Evolutionary conservation across 2,329 filamentous ascomycete species (phyloP), one percentile per base, ranked within the genome.

Genomic region (Fusarium musae): DNA sequence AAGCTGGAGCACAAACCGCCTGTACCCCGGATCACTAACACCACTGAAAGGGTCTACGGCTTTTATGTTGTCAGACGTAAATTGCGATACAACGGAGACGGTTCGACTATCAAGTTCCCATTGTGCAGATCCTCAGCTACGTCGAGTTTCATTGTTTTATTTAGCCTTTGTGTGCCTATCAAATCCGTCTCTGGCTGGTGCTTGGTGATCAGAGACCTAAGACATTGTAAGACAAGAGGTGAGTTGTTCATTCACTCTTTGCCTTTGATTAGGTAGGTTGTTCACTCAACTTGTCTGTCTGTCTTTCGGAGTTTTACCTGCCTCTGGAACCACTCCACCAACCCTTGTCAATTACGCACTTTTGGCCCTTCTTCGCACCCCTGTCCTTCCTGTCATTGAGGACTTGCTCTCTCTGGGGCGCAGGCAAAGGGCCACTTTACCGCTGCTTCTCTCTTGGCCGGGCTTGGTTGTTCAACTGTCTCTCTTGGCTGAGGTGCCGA

Each of bases 401-500:
- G 34, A 42, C 40, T 54, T 64, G 39, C 64, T 64, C 52, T 59
- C 56, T 68, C 62, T 66, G 68, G 66, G 66, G 62, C 60, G 42
- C 63, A 65, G 63, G 42, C 63, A 56, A 53, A 67, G 63, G 39
- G 58, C 47, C 57, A 67, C 67, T 65, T 70, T 49, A 47, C 59
- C 59, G 58, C 62, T 58, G 43, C 42, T 54, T 39, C 54, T 54
- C 37, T n/a, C 50, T 59, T 62, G 42, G 59, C 42, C 49, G 40
- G 52, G 50, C 49, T 64, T 52, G 57, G 32, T 69, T 28, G 42
- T 54, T 52, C 39, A 52, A 57, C 52, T 36, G 54, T 61, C 69
- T 59, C 69, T 75, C 72, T 75, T 70, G 72, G 72, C 72, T 43
- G 59, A 54, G 57, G 69, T 74, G 72, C 72, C 69, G 72, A 73